Evolutionary conservation across 257 asterid genomes (phyloP).

Genomic region (Forsythia suspensa): DNA sequence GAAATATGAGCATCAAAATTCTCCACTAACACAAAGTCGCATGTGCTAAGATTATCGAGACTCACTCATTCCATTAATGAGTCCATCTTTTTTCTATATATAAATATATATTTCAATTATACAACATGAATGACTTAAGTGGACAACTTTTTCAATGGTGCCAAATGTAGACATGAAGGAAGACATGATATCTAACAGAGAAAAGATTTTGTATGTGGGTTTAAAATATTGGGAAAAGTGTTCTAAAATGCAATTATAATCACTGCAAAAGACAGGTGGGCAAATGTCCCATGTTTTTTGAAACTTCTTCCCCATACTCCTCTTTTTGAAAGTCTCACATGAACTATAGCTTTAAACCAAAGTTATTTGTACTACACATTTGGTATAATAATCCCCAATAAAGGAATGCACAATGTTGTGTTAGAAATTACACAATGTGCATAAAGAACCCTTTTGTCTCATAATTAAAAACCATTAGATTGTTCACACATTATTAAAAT

Average conservation of each 20-base stretch:
- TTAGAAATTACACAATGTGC: background rate
- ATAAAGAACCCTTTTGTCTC: background rate
- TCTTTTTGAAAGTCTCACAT: slow-evolving; percentile 5
- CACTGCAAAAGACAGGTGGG: slow-evolving; percentile 14
- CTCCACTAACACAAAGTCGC: slow-evolving; percentile 25
- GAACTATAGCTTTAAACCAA: background rate
- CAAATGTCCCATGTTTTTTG: slow-evolving; percentile 16
- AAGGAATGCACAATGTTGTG: background rate
- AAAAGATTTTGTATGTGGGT: slow-evolving; percentile 8
- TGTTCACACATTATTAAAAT: background rate
- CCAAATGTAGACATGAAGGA: slow-evolving; percentile 26
- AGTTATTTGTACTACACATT: background rate
- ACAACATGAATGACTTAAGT: slow-evolving; percentile 13
- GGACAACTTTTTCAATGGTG: slow-evolving; percentile 21
- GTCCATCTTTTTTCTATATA: background rate
- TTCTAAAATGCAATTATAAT: slow-evolving; percentile 1
- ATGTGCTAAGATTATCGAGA: slow-evolving; percentile 20
- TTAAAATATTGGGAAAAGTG: background rate
- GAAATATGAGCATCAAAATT: slow-evolving; percentile 25
- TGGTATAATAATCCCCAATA: background rate
- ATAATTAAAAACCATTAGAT: background rate
- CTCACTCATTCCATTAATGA: slow-evolving; percentile 22
- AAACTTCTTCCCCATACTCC: background rate
- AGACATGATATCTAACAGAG: slow-evolving; percentile 19
- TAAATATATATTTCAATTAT: background rate